Conservation (phyloP, 805 yeast genomes). For the Suhomyces emberorum region DNA sequence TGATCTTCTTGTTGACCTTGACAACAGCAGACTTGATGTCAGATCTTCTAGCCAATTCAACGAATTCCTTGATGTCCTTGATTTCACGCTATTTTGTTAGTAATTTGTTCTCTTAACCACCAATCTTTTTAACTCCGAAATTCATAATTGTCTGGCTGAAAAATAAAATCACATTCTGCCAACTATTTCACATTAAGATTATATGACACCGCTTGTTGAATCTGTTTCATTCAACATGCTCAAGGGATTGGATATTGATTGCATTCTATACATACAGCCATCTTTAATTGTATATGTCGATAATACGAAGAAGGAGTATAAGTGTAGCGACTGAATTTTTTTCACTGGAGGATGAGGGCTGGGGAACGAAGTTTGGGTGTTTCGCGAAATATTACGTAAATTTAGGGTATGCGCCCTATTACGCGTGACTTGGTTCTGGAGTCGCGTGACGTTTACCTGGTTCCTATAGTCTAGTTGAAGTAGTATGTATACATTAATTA, state of each 20-base stretch:
- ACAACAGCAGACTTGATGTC: conserved; percentile 92
- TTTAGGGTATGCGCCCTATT: conserved; percentile 4
- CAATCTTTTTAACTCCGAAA: no score
- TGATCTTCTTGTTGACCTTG: conserved; percentile 85
- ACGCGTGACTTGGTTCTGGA: no score
- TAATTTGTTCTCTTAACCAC: no score
- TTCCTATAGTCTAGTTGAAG: no score
- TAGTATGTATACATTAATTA: no score
- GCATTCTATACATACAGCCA: conserved; percentile 21
- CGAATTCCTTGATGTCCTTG: conserved; percentile 95
- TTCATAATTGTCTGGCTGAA: no score
- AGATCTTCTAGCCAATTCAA: conserved; percentile 93
- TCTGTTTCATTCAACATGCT: no score
- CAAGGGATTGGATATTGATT: no score
- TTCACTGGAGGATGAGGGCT: conserved; percentile 4
- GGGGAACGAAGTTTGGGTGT: neutral
- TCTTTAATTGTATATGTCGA: conserved; percentile 14
- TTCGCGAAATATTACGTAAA: conserved; percentile 1
- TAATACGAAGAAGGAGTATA: conserved; percentile 3
- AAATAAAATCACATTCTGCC: no score
- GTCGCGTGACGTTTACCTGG: no score
- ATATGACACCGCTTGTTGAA: no score
- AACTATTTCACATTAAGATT: no score
- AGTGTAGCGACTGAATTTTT: conserved; percentile 1
- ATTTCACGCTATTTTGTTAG: conserved; percentile 52